Conservation (phyloP, 257 asterid genomes). For the Eucommia ulmoides region DNA sequence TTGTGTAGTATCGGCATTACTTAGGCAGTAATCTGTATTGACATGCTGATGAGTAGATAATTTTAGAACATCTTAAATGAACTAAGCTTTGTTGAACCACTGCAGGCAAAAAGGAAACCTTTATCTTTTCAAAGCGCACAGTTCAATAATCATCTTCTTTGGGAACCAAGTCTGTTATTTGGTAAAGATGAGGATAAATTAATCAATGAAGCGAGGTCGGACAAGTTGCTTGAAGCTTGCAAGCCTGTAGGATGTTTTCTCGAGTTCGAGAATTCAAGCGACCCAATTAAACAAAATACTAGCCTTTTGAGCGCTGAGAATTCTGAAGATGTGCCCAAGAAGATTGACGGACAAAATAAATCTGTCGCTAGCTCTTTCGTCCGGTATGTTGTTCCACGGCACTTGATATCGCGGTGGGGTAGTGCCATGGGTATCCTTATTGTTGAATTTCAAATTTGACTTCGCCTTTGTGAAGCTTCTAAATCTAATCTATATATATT, state of each 20-base stretch:
- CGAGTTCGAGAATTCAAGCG: not conserved
- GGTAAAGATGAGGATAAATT: not conserved
- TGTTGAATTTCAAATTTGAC: too few species aligned
- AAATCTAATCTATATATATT: too few species aligned
- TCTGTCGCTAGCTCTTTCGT: not conserved
- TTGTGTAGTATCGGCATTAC: too few species aligned
- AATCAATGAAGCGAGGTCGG: not conserved
- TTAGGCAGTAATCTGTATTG: too few species aligned
- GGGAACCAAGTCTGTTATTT: not conserved
- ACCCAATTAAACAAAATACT: not conserved
- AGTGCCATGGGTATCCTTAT: not conserved
- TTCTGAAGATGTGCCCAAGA: not conserved
- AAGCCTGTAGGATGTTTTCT: not conserved
- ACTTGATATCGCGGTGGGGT: not conserved
- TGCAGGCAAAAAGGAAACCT: not conserved
- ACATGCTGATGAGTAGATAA: too few species aligned
- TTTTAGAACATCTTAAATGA: too few species aligned
- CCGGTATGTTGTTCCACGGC: not conserved
- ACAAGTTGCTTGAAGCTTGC: not conserved
- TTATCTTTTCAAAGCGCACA: not conserved
- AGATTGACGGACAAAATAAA: not conserved
- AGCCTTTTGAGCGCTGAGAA: not conserved
- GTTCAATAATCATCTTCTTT: not conserved
- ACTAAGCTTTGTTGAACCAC: too few species aligned
- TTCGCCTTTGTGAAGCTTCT: too few species aligned